Base-by-base conservation (phyloP, 371 early-diverging fungal genomes). In the Mucor ambiguus region DNA sequence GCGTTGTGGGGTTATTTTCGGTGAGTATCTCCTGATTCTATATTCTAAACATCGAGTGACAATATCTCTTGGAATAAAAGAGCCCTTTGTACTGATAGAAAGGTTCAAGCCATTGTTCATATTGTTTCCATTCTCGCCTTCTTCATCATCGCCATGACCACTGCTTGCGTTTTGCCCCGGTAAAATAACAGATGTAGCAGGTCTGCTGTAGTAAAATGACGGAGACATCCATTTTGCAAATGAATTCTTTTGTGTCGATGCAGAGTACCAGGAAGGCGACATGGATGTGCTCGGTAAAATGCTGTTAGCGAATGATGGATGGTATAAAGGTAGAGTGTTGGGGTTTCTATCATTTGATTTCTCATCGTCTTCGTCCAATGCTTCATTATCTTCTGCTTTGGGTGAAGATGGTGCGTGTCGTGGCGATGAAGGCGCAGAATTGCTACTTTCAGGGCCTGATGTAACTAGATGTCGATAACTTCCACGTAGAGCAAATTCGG, bases 241-340 rank as follows among this genome's bases (percentile, higher is more conserved):
- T 2, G 76, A 72, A 55, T 78, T 82, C 52, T 82, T 82, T 70
- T 79, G 79, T 32, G 76, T 70, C 2, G 82, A 82, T 11, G 82
- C 78, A 54, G 82, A 77, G 49, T 82, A 82, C 82, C 82, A 82
- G 9, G 82, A 77, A 11, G 82, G 82, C 1, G 82, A 82, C 82
- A 82, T 82, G 33, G 72, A 69, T 60, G 74, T 77, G 43, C 78
- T 82, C 9, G 82, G 80, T 26, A 77, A 58, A 16, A 78, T 76
- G 18, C 74, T 72, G 49, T 82, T 77, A 10, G 78, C 72, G 64
- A 75, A 81, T 22, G 77, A 75, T 20, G 82, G 79, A 43, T 81
- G 77, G 61, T 79, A 81, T 35, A 74, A 63, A 4, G 77, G 69
- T 33, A 77, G 64, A 22, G n/a, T 44, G n/a, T 29, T 56, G 11